These are phyloP conservation scores for Aspergillus fijiensis DNA, from an alignment of 2,329 filamentous ascomycete species.

Conservation along the genomic window DNA sequence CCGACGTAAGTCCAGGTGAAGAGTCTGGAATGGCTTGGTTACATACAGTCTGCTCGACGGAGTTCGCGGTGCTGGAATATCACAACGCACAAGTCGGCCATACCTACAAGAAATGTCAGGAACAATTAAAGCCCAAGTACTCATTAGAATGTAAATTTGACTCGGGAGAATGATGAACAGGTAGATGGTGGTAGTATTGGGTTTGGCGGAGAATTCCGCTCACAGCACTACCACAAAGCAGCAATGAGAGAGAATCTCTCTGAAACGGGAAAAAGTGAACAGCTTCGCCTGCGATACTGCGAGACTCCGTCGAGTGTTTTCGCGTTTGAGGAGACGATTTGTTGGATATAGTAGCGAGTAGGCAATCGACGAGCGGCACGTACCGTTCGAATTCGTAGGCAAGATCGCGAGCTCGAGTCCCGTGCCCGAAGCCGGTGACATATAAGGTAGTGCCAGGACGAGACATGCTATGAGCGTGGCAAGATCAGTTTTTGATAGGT, in stretches of 20 bases:
- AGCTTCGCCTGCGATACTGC: slow-evolving; percentile 22
- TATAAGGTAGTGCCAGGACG: slow-evolving; percentile 92
- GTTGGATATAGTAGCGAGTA: slow-evolving; percentile 44
- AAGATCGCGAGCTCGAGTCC: slow-evolving; percentile 96
- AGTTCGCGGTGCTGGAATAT: slow-evolving; percentile 93
- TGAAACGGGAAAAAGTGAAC: slow-evolving; percentile 15
- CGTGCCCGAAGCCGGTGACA: slow-evolving; percentile 98
- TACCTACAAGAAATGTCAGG: slow-evolving; percentile 65
- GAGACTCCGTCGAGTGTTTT: slow-evolving; percentile 37
- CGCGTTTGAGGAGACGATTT: slow-evolving; percentile 33
- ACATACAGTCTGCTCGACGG: slow-evolving; percentile 94
- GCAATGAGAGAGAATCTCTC: slow-evolving; percentile 10
- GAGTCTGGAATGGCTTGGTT: slow-evolving; percentile 5
- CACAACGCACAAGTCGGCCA: slow-evolving; percentile 94
- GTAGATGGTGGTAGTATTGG: neutral
- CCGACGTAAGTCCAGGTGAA: slow-evolving; percentile 37
- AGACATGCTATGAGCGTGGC: slow-evolving; percentile 63
- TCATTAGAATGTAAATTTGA: neutral
- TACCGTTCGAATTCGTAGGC: slow-evolving; percentile 99
- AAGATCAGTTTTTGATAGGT: neutral
- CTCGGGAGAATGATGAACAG: neutral
- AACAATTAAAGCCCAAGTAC: slow-evolving; percentile 16
- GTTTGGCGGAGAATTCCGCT: slow-evolving; percentile 1
- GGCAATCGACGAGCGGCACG: slow-evolving; percentile 60
- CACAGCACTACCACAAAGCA: neutral